Percentiles rank a stretch among this genome's conserved stretches.
Evolutionary conservation across 2,329 filamentous ascomycete species (phyloP).

Genomic region (Phaeophleospora eucalypticola): DNA sequence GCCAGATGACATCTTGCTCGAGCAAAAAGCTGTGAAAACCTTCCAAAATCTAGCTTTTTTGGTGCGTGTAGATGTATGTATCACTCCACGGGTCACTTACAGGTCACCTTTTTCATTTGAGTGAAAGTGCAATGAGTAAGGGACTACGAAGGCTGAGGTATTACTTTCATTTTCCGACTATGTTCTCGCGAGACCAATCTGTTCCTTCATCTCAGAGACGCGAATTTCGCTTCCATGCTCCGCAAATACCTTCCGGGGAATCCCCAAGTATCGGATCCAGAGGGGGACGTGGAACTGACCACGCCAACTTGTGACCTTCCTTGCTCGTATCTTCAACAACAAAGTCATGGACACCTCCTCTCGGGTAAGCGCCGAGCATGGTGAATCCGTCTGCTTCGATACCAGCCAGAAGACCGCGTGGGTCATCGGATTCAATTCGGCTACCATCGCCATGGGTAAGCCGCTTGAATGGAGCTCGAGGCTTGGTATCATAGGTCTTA

Average conservation of each 20-base stretch:
- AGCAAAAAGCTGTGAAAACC: too few species aligned
- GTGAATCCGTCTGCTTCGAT: conserved; percentile 45
- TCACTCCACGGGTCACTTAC: too few species aligned
- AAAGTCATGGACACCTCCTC: conserved; percentile 50
- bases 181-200: too few species aligned
- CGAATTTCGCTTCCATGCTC: too few species aligned
- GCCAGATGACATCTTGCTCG: too few species aligned
- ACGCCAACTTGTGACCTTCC: conserved; percentile 41
- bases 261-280: conserved; percentile 48
- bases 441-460: conserved; percentile 45
- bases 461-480: conserved; percentile 39
- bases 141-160: too few species aligned
- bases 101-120: too few species aligned
- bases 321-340: conserved; percentile 43
- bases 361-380: conserved; percentile 57
- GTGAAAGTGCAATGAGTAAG: too few species aligned
- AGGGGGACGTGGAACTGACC: conserved; percentile 44
- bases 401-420: conserved; percentile 33
- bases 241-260: conserved; percentile 35
- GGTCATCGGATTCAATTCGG: conserved; percentile 32
- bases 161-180: too few species aligned
- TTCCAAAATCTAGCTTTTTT: too few species aligned
- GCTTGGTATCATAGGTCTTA: conserved; percentile 48
- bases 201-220: too few species aligned
- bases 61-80: too few species aligned